Base-by-base conservation (phyloP, 108 stramenopile genomes). In the Skeletonema potamos region DNA sequence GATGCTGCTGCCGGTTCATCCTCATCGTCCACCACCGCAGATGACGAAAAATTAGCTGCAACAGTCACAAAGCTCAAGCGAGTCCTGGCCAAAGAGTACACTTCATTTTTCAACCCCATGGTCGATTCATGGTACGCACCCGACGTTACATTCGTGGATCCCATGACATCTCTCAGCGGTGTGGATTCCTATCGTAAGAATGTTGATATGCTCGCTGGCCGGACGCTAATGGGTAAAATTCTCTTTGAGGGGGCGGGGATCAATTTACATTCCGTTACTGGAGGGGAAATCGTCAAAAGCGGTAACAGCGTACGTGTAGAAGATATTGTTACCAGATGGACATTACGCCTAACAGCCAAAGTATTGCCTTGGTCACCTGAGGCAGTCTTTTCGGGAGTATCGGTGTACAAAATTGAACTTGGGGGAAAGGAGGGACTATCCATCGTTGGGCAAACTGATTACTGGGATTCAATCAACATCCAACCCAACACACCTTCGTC, bases 391-490 rank as follows among this genome's bases (percentile, higher is more conserved):
- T 90, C 93, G 10, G 97, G 97, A n/a, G 79, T 98, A 27, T 93
- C 91, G n/a, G 91, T 89, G 4, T 98, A 98, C 73, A 76, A 89
- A 54, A 82, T 97, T 1, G 62, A 79, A 68, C 65, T 73, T 12
- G 84, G 81, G 51, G 86, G 81, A 8, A 36, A 64, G 9, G 72
- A 83, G 58, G 91, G 91, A 32, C 83, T 92, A 13, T 54, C 70
- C 15, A 84, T 96, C 30, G 48, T 66, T 20, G 82, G 82, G 22
- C 97, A 98, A 82, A 85, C 66, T 24, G 97, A 98, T 82, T 98
- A 89, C 72, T 98, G 97, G 97, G 97, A 98, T 72, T 89, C 87
- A 11, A 94, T 98, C 81, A 96, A 98, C 63, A 81, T 96, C 27
- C 34, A 57, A 58, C 55, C 68, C 0, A 48, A 66, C 6, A 58